Base-by-base conservation (phyloP, 768 basidiomycete genomes). In the Cystofilobasidium ferigula region DNA sequence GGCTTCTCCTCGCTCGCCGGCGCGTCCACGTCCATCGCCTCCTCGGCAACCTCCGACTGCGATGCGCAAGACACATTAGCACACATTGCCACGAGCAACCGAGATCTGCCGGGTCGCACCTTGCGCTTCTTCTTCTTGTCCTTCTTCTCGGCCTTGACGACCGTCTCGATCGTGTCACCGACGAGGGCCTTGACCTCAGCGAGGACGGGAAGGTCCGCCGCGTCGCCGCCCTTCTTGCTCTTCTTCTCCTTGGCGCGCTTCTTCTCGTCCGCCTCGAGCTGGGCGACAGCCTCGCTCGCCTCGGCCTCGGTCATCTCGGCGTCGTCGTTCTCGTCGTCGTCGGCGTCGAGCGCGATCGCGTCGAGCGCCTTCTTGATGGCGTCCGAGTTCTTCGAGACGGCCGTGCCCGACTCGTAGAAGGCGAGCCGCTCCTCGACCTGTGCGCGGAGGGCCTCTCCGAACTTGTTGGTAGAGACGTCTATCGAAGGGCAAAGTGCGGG, bases 361-460 rank as follows among this genome's bases (percentile, higher is more conserved):
- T 88, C 85, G 78, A 92, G 92, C 70, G 82, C 83, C 71, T 81
- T 82, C 75, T 90, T 87, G 75, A 86, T 85, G 13, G 80, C 77
- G 40, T 84, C 79, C 67, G 87, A 89, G 28, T 76, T 75, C 77
- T 97, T 95, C 71, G 85, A 88, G 68, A 97, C 89, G 10, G 85
- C 81, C 68, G 65, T 67, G 54, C 65, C 65, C 3, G 65, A 67
- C 60, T 94, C 92, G 79, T 95, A 99, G 80, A 98, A 98, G 67
- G 81, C 80, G 3, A 99, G 81, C 16, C 95, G 85, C 76, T 98
- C 94, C 75, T 98, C 94, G 18, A 99, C 95, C 77, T 99, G 95
- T 7, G 82, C 81, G 6, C 88, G 83, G 13, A 99, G 83, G 3
- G 92, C 95, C 74, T 97, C 92, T 69, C 95, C 95, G 71, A 92